Evolutionary conservation across 495 filamentous ascomycete genomes (phyloP), one percentile per base, ranked within the genome.

Genomic region (Penicillium atrosanguineum): DNA sequence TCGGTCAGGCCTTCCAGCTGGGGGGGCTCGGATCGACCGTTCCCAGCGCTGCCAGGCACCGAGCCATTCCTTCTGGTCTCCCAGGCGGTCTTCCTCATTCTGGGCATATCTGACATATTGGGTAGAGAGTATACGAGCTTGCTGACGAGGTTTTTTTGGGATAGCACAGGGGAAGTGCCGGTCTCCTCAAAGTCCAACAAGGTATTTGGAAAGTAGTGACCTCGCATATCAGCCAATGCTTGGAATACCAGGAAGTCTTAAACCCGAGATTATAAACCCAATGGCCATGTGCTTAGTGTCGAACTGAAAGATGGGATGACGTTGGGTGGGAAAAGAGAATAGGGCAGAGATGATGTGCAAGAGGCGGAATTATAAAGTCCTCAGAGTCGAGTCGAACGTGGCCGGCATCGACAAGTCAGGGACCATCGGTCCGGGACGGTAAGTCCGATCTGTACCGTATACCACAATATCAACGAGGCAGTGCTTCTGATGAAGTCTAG

Each of bases 401-500:
- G 43, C 43, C 43, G 47, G 26, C 19, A 55, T 46, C 19, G 16
- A 23, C 14, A 11, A 20, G 7, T 25, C 48, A 46, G 44, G 43
- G 28, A 48, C 29, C 11, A 45, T 46, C 41, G 38, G 26, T 43
- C 23, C 26, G 41, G 44, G 12, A 40, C 46, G 50, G 56, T 31
- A 14, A 25, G 43, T 38, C 46, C 48, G 51, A 51, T 28, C 29
- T 53, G 55, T 53, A 49, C 4, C 31, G 31, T 50, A 53, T 58
- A 58, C 49, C 29, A 46, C 15, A 37, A 29, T 23, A 39, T 44
- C 18, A 37, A 43, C 7, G 58, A 58, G 61, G 61, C 61, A 64
- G 61, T 64, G 61, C 61, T 61, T 56, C 43, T 20, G 6, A 14
- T 39, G 36, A 28, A 44, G 15, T 15, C 50, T 40, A 63, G 57